Conservation (phyloP, 139 green algal genomes). For the Chlorella sp. region DNA sequence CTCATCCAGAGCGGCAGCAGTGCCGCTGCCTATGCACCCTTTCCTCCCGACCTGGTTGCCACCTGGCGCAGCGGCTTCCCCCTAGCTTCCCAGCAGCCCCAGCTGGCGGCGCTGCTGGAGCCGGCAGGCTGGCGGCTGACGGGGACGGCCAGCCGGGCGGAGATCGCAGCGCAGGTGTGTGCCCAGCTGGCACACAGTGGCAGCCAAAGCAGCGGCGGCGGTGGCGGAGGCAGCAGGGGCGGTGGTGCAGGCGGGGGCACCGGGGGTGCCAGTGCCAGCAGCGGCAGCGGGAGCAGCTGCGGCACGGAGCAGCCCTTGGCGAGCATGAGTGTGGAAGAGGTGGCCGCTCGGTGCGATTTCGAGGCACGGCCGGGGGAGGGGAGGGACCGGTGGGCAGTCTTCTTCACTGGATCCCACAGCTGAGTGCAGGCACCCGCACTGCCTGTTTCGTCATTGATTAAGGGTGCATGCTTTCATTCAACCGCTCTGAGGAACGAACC, state of each 20-base stretch:
- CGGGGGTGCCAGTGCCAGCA: not conserved
- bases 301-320: too few relatives aligned
- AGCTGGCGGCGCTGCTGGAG: not conserved
- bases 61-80: conserved; percentile 24
- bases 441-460: too few relatives aligned
- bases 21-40: conserved; percentile 1
- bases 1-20: not conserved
- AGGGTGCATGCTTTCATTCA: too few relatives aligned
- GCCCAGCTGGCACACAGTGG: too few relatives aligned
- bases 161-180: not conserved
- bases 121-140: conserved; percentile 5
- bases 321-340: too few relatives aligned
- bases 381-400: conserved; percentile 1
- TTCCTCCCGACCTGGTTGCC: conserved; percentile 7
- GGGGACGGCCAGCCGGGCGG: conserved; percentile 2
- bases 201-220: not conserved
- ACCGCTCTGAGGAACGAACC: too few relatives aligned
- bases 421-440: too few relatives aligned
- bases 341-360: conserved; percentile 1
- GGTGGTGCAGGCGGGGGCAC: not conserved
- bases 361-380: conserved; percentile 5
- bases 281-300: not conserved
- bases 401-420: not conserved
- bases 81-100: not conserved
- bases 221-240: not conserved